Percentiles rank a stretch among this genome's conserved stretches.
Conservation (phyloP, 2,329 filamentous ascomycete genomes). For the Cercospora sp. region DNA sequence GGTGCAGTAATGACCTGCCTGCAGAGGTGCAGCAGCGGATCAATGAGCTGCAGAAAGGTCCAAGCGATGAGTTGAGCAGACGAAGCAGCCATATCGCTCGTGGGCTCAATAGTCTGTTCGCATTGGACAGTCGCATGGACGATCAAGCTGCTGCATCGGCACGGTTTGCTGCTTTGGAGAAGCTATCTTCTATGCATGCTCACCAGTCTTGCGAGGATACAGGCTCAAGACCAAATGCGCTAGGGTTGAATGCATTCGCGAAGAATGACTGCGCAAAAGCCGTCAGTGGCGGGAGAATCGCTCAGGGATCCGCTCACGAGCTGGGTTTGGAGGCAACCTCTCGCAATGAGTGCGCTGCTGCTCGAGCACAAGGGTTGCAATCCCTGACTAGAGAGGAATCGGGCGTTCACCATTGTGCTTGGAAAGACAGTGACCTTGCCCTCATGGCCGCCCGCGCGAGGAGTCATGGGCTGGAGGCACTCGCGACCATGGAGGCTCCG, state of each 20-base stretch:
- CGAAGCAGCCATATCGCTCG: background rate
- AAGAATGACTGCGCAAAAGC: constrained; percentile 2
- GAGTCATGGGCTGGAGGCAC: constrained; percentile 20
- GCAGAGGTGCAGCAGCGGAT: constrained; percentile 8
- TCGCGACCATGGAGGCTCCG: constrained; percentile 20
- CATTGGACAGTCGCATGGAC: constrained; percentile 3
- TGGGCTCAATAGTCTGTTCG: constrained; percentile 9
- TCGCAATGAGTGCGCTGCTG: constrained; percentile 9
- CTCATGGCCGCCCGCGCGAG: constrained; percentile 14
- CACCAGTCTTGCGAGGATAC: constrained; percentile 6
- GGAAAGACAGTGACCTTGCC: constrained; percentile 7
- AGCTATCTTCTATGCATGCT: constrained; percentile 8
- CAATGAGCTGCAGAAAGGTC: background rate
- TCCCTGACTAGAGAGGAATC: constrained; percentile 13
- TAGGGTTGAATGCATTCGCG: background rate
- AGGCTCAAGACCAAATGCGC: background rate
- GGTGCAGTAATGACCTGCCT: constrained; percentile 31
- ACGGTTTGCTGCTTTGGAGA: constrained; percentile 5
- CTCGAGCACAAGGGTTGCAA: constrained; percentile 12
- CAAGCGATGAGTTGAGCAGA: background rate
- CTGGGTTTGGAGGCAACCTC: constrained; percentile 6
- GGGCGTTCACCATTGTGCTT: background rate
- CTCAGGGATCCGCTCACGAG: background rate
- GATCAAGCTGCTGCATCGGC: constrained; percentile 9
- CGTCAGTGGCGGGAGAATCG: background rate